Conservation (phyloP, 768 basidiomycete genomes). For the Panellus pusillus region DNA sequence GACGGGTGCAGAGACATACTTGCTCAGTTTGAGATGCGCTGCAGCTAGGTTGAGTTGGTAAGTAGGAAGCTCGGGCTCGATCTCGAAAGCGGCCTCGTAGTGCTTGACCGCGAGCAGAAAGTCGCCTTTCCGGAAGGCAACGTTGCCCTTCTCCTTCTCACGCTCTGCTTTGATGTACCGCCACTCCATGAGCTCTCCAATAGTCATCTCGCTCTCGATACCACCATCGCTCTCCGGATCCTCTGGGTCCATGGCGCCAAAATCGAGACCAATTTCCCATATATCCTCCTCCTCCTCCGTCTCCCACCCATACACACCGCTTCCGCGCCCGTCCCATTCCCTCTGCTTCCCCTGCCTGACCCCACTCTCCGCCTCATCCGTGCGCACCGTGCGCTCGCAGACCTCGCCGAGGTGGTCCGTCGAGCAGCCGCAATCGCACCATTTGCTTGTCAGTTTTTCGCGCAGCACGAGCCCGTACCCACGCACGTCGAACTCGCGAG, state of each 20-base stretch:
- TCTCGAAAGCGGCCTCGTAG: conserved; percentile 60
- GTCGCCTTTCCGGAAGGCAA: conserved; percentile 64
- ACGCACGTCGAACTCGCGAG: conserved; percentile 68
- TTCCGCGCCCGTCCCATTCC: conserved; percentile 78
- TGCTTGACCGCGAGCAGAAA: conserved; percentile 53
- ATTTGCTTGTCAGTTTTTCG: conserved; percentile 72
- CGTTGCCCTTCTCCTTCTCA: conserved; percentile 73
- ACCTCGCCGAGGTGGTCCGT: conserved; percentile 78
- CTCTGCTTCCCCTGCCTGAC: conserved; percentile 63
- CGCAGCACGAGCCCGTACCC: conserved; percentile 70
- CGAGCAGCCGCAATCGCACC: conserved; percentile 82
- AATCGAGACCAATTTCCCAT: conserved; percentile 73
- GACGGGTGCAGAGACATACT: conserved; percentile 43
- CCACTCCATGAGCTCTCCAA: conserved; percentile 74
- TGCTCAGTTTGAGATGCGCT: conserved; percentile 66
- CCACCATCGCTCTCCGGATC: conserved; percentile 40
- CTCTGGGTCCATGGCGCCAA: conserved; percentile 54
- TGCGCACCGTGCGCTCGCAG: conserved; percentile 69
- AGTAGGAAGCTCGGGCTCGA: conserved; percentile 72
- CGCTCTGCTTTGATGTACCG: conserved; percentile 68
- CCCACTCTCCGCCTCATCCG: conserved; percentile 64
- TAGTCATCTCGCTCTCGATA: conserved; percentile 58
- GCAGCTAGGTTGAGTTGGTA: conserved; percentile 79
- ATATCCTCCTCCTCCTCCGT: conserved; percentile 75
- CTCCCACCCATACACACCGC: conserved; percentile 72